These are phyloP conservation scores for Pseudogymnoascus sp. DNA, from an alignment of 2,329 filamentous ascomycete species.

Conservation along the genomic window DNA sequence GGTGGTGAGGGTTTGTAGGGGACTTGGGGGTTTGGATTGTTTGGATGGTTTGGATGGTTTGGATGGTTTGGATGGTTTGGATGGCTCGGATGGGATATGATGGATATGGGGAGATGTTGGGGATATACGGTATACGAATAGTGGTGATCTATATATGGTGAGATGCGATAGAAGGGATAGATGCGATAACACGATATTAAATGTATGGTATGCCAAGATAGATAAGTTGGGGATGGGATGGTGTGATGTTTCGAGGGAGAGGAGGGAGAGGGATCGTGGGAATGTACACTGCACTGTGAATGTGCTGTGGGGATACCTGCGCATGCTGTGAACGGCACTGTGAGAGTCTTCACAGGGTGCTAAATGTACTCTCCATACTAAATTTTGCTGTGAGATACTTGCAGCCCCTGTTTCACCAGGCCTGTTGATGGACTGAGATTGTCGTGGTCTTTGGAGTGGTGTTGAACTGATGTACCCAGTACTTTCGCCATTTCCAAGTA, in stretches of 20 bases:
- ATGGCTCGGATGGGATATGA: neutral
- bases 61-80: no score
- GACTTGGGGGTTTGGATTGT: neutral
- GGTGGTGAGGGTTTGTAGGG: neutral
- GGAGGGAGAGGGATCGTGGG: neutral
- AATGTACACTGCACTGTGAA: neutral
- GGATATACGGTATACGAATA: neutral
- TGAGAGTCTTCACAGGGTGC: neutral
- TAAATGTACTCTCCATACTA: neutral
- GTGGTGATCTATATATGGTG: neutral
- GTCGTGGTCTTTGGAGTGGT: neutral
- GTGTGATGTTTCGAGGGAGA: neutral
- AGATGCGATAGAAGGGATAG: neutral
- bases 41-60: neutral
- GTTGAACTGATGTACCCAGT: neutral
- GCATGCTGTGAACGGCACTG: neutral
- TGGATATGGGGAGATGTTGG: neutral
- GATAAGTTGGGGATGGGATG: neutral
- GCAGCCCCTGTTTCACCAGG: neutral
- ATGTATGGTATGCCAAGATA: neutral
- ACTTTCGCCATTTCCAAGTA: neutral
- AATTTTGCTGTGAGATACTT: neutral
- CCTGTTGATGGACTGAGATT: neutral
- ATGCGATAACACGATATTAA: no score
- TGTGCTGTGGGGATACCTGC: neutral